phyloP scores from a whole-genome alignment of 257 asterid species.

The Solanum rostratum region DNA sequence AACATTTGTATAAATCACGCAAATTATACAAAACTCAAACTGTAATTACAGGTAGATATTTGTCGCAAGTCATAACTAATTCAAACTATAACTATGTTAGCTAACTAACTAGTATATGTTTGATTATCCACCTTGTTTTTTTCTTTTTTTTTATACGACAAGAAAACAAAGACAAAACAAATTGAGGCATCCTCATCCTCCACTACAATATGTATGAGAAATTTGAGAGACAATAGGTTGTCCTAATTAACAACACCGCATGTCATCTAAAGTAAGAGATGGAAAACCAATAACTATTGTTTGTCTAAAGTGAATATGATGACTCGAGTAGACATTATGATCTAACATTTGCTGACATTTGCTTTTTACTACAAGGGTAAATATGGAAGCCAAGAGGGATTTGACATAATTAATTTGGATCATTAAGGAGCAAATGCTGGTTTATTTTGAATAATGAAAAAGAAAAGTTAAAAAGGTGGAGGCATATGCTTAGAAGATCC shows the following conservation, averaged over 20 bases:
- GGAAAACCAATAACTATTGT: not conserved
- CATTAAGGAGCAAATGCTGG: not conserved
- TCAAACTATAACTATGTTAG: too few species aligned
- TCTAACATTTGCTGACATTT: not conserved
- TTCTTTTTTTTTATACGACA: not conserved
- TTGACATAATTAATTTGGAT: not conserved
- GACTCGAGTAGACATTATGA: not conserved
- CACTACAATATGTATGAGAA: not conserved
- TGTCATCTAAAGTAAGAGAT: not conserved
- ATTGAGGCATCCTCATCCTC: not conserved
- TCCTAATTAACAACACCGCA: not conserved
- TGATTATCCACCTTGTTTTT: rapidly evolving
- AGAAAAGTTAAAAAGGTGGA: slow-evolving; percentile 19
- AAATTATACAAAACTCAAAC: too few species aligned
- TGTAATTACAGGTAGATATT: too few species aligned
- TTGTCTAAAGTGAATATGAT: not conserved
- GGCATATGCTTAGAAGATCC: slow-evolving; percentile 52
- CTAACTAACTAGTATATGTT: too few species aligned
- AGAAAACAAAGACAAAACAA: not conserved
- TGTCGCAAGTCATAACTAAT: too few species aligned
- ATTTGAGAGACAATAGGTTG: not conserved
- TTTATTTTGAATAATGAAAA: slow-evolving; percentile 3
- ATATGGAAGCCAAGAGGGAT: not conserved
- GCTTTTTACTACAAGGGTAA: not conserved
- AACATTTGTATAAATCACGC: too few species aligned